Conservation (phyloP, 352 stramenopile species). For the Globisporangium parvum region DNA sequence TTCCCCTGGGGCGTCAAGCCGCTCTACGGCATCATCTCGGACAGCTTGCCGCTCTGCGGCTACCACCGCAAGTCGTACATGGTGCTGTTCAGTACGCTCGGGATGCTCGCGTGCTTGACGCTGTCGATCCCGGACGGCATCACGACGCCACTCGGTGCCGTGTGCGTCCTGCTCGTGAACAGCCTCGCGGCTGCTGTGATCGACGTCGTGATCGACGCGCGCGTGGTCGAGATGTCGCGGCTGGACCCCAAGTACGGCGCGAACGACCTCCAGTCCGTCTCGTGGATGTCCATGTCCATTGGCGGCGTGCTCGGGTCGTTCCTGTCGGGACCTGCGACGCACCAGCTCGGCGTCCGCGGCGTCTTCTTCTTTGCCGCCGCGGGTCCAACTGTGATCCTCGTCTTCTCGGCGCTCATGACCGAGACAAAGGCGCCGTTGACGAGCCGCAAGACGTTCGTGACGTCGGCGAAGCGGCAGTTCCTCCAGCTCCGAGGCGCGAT, state of each 20-base stretch:
- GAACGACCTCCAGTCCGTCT: slow-evolving; percentile 92
- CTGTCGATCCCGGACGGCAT: slow-evolving; percentile 53
- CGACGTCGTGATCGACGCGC: slow-evolving; percentile 95
- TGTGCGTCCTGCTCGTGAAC: slow-evolving; percentile 69
- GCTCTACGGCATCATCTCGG: slow-evolving; percentile 94
- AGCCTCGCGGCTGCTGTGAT: slow-evolving; percentile 90
- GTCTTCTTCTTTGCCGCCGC: slow-evolving; percentile 91
- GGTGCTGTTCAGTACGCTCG: slow-evolving; percentile 79
- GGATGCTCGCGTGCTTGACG: slow-evolving; percentile 46
- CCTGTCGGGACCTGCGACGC: slow-evolving; percentile 87
- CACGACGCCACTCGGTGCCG: slow-evolving; percentile 41
- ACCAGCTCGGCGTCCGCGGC: slow-evolving; percentile 85
- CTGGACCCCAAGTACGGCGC: slow-evolving; percentile 81
- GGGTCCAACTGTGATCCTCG: slow-evolving; percentile 87
- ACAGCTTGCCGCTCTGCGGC: slow-evolving; percentile 92
- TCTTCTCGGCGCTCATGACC: slow-evolving; percentile 86
- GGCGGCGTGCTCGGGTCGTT: slow-evolving; percentile 92
- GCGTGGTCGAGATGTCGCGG: slow-evolving; percentile 93
- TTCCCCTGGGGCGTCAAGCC: slow-evolving; percentile 96
- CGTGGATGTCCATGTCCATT: slow-evolving; percentile 91
- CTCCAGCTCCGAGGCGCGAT: slow-evolving; percentile 74
- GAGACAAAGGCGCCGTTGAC: slow-evolving; percentile 53
- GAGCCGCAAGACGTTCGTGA: slow-evolving; percentile 39
- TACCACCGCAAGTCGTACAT: slow-evolving; percentile 96
- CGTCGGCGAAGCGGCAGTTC: slow-evolving; percentile 45